phyloP scores from a whole-genome alignment of 2,329 filamentous ascomycete species.

The Epichloe typhina region DNA sequence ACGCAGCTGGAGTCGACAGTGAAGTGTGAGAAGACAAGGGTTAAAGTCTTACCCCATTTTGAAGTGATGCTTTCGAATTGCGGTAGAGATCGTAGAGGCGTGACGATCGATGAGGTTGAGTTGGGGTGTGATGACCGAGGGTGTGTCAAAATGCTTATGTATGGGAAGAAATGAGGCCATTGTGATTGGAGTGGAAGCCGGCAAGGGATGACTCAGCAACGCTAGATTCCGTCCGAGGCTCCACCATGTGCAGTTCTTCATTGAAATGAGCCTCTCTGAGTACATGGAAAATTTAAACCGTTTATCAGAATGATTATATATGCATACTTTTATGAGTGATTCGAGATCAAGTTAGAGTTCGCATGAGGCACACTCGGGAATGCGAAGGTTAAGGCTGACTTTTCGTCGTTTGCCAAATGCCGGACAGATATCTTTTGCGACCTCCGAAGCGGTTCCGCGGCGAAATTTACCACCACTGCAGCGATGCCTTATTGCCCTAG shows the following conservation, averaged over 20 bases:
- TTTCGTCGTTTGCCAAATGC: slow-evolving; percentile 7
- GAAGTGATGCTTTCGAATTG: slow-evolving; percentile 15
- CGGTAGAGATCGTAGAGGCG: slow-evolving; percentile 11
- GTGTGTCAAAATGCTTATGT: slow-evolving; percentile 13
- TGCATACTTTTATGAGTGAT: neutral
- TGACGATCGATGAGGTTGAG: slow-evolving; percentile 12
- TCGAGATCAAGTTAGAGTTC: slow-evolving; percentile 5
- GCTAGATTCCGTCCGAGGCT: neutral
- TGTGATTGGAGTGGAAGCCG: slow-evolving; percentile 19
- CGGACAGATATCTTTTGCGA: neutral
- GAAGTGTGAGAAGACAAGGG: neutral
- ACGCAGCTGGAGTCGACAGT: neutral
- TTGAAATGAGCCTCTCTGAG: neutral
- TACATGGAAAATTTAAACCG: neutral
- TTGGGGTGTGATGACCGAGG: slow-evolving; percentile 14
- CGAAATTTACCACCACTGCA: neutral
- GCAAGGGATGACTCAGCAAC: slow-evolving; percentile 22
- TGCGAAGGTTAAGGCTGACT: slow-evolving; percentile 16
- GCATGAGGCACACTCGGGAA: slow-evolving; percentile 13
- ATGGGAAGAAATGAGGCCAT: slow-evolving; percentile 24
- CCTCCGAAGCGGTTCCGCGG: neutral
- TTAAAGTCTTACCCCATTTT: slow-evolving; percentile 27
- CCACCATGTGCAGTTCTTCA: neutral
- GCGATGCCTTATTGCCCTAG: slow-evolving; percentile 9
- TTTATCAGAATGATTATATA: neutral